Percentiles rank a stretch among this genome's conserved stretches.
Evolutionary conservation across 495 filamentous ascomycete genomes (phyloP).

Genomic region (Bathelium albidoporum): DNA sequence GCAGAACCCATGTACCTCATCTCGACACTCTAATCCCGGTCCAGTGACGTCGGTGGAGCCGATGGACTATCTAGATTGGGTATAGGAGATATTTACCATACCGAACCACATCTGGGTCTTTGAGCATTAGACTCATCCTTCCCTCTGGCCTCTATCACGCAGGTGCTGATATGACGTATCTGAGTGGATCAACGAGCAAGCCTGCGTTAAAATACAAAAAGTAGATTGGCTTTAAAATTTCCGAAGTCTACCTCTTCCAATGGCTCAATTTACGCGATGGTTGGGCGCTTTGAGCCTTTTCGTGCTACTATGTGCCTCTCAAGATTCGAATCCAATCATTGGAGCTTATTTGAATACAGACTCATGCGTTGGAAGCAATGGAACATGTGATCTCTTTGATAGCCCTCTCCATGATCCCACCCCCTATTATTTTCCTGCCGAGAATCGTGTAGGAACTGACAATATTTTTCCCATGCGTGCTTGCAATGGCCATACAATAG

Average conservation of each 20-base stretch:
- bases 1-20: no score
- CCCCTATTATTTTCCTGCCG: slow-evolving; percentile 36
- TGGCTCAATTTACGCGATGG: background rate
- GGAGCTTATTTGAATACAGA: slow-evolving; percentile 1
- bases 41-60: background rate
- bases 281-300: background rate
- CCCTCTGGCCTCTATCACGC: no score
- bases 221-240: background rate
- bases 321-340: background rate
- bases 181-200: background rate
- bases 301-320: background rate
- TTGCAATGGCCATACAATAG: slow-evolving; percentile 51
- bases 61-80: background rate
- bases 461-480: slow-evolving; percentile 47
- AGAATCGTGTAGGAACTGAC: slow-evolving; percentile 25
- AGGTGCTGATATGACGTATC: background rate
- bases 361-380: background rate
- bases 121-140: no score
- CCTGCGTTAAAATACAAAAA: background rate
- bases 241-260: background rate
- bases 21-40: background rate
- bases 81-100: no score
- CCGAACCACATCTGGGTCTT: no score
- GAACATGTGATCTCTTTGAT: background rate
- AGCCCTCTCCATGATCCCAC: background rate